Evolutionary conservation across 2,329 filamentous ascomycete species (phyloP), one percentile per base, ranked within the genome.

Genomic region (Alternaria gansuensis): DNA sequence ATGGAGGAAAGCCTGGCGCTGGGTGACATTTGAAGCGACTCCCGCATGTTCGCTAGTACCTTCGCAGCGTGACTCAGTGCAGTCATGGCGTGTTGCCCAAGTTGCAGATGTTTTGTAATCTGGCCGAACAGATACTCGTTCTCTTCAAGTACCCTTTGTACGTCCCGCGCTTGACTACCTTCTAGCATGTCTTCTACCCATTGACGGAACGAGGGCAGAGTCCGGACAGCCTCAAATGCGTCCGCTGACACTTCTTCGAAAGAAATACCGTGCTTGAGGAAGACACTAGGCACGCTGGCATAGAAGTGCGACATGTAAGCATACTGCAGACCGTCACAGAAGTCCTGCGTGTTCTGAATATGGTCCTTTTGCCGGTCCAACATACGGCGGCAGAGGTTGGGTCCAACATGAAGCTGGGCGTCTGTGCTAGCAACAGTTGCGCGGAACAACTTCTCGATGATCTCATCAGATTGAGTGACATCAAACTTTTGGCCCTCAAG

Each of bases 301-400:
- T 92, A 94, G 71, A 91, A 94, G 73, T 93, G 90, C 57, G 89
- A 91, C 91, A 96, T 93, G 72, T 93, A 92, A 1, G 89, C 87
- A 77, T 94, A 95, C 85, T 92, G 74, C 2, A 93, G 69, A 10
- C 89, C 88, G 71, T 86, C 86, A 46, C 89, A 82, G 71, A 94
- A 91, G 8, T 86, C 85, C 56, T 91, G 88, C 14, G 92, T 87
- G 64, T 90, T 91, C 41, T 90, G 88, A 7, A 92, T 87, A 70
- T 94, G 90, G 66, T 93, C 89, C 63, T 85, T 85, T 71, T 95
- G 91, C 29, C 91, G 84, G 60, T 90, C 87, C 21, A 93, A 79
- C 62, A 92, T 82, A 68, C 82, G 84, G 39, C 82, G 81, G 39
- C 90, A 81, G 36, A 95, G 77, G 5, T 78, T 79, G 0, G 89